Evolutionary conservation across 306 rosid genomes (phyloP), one percentile per base, ranked within the genome.

Genomic region (Casuarina cunninghamiana): DNA sequence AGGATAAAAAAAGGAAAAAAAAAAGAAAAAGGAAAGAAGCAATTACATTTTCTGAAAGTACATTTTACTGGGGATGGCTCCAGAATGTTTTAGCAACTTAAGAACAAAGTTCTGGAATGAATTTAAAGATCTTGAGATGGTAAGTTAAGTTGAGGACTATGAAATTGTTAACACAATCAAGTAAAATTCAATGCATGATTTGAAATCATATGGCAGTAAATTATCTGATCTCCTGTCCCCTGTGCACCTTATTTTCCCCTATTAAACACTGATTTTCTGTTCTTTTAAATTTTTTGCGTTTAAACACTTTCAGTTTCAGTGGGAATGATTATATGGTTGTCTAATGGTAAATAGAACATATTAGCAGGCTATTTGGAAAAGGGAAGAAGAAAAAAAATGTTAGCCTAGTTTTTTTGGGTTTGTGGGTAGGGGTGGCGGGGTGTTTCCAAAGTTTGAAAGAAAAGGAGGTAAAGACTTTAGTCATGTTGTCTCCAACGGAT

Each of bases 351-450:
- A 48, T 10, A 5, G 41, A 39, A 60, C 7, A 55, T 77, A 38
- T 38, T 38, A 38, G 5, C n/a, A 12, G 4, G 5, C 5, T 16
- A 5, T 2, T 51, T 39, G 39, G 62, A 39, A 13, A 71, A 69
- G 41, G 26, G 16, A 73, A 76, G 61, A 67, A 60, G 54, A 53
- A 44, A 73, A 60, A 74, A 39, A 12, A 43, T 53, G 54, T 70
- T 68, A 60, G 68, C 51, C 49, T 76, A 26, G 39, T 76, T 70
- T 41, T 55, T 45, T 46, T 77, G 8, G 38, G 17, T 70, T 83
- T 65, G 37, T 61, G n/a, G n/a, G n/a, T n/a, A n/a, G n/a, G n/a
- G n/a, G n/a, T n/a, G n/a, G n/a, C n/a, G n/a, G n/a, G n/a, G n/a
- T n/a, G n/a, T n/a, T n/a, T n/a, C 44, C 58, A 66, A 16, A 50